These are phyloP conservation scores for Hericium rajendrae DNA, from an alignment of 768 basidiomycete species.

Conservation along the genomic window DNA sequence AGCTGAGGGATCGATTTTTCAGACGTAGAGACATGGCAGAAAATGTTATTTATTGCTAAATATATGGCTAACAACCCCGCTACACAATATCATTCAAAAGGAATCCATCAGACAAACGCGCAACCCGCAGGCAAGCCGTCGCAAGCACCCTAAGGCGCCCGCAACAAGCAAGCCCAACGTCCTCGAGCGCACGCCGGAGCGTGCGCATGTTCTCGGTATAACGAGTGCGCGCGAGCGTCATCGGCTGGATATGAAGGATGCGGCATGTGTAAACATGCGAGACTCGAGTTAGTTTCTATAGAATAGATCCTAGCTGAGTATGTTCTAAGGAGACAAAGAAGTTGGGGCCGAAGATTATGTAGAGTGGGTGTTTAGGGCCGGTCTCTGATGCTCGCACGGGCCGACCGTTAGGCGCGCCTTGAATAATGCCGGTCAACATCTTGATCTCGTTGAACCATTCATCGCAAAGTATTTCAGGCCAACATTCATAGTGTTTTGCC, in stretches of 20 bases:
- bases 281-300: slow-evolving; percentile 48
- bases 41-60: no score
- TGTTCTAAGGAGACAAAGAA: slow-evolving; percentile 47
- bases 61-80: no score
- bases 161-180: neutral
- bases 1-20: no score
- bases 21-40: no score
- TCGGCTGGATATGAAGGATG: slow-evolving; percentile 64
- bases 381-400: neutral
- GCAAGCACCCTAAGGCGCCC: neutral
- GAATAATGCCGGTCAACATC: no score
- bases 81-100: neutral
- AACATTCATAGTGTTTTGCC: no score
- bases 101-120: slow-evolving; percentile 2
- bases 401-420: neutral
- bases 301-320: slow-evolving; percentile 52
- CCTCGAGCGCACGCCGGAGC: neutral
- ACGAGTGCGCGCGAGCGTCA: slow-evolving; percentile 58
- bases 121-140: neutral
- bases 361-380: neutral
- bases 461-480: no score
- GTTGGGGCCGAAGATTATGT: neutral
- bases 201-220: slow-evolving; percentile 31
- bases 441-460: no score
- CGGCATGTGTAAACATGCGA: slow-evolving; percentile 73